Base-by-base conservation (phyloP, 139 green algal genomes). In the Trebouxia sp. region DNA sequence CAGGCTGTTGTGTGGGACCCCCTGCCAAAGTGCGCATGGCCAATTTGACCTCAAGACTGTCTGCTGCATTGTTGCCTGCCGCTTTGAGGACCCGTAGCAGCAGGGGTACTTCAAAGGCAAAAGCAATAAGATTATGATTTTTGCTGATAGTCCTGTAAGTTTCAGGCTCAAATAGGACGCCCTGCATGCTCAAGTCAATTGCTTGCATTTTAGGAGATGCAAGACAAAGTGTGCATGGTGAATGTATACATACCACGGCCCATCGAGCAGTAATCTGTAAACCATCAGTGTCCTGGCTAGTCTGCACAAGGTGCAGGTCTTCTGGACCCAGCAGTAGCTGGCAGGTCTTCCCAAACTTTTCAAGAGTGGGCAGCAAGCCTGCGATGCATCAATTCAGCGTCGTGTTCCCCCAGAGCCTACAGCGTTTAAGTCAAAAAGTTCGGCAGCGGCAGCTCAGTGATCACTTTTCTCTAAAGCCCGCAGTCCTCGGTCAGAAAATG, bases 281-380 rank as follows among this genome's bases (percentile, higher is more conserved):
- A 30, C 92, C 92, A 79, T 96, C 92, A 8, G 92, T 87, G 45
- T 94, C 85, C 17, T 87, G 10, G 14, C 74, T 66, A 26, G 84
- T 89, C 82, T 96, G 92, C 0, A 96, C 69, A 6, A 96, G 65
- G 70, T 90, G 83, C 12, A 94, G 32, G 17, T 94, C 87, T 26
- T 91, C 82, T 1, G 81, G 77, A 0, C 84, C 55, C 38, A 96
- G 70, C 38, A 96, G 84, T 32, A 95, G 43, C 55, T 93, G 84
- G 78, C 84, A 90, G 5, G 85, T 84, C 82, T 96, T 96, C 45
- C 92, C 92, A 82, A 93, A 88, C 74, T 96, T 96, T 35, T 96
- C 92, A 6, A 96, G 76, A 1, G 90, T 89, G 26, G 92, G 92
- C 41, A 96, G 56, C 50, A 96, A 87, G 5, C 74, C 90, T 93